Conservation (phyloP, 257 asterid species). For the Vinca minor region DNA sequence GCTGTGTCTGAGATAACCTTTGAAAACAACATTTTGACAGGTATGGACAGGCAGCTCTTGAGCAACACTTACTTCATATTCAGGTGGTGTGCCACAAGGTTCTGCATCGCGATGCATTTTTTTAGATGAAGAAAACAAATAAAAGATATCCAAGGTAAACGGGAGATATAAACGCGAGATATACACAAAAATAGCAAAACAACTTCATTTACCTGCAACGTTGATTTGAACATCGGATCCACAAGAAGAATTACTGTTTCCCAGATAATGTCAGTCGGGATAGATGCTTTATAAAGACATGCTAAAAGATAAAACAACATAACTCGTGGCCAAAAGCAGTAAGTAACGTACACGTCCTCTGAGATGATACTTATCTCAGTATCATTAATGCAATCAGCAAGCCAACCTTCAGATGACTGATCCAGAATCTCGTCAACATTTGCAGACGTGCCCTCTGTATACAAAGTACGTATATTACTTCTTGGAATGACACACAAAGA, state of each 20-base stretch:
- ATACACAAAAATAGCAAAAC: not conserved
- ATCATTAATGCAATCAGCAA: slow-evolving; percentile 64
- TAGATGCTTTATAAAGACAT: not conserved
- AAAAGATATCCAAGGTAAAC: not conserved
- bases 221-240: slow-evolving; percentile 51
- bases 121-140: not conserved
- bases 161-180: too few relatives aligned
- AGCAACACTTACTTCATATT: slow-evolving; percentile 29
- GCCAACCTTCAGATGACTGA: slow-evolving; percentile 77
- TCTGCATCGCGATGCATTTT: slow-evolving; percentile 35
- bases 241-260: slow-evolving; percentile 33
- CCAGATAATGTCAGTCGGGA: slow-evolving; percentile 19
- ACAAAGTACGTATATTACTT: not conserved
- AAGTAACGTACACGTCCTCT: slow-evolving; percentile 50
- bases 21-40: slow-evolving; percentile 48
- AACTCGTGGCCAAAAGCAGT: slow-evolving; percentile 1
- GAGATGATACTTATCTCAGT: slow-evolving; percentile 27
- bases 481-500: not conserved
- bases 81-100: slow-evolving; percentile 34
- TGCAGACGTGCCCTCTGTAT: slow-evolving; percentile 22
- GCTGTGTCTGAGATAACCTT: slow-evolving; percentile 35
- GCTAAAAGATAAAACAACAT: too few relatives aligned
- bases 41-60: slow-evolving; percentile 41
- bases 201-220: slow-evolving; percentile 34
- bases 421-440: slow-evolving; percentile 46